Base-by-base conservation (phyloP, 768 basidiomycete species). In the Boletus reticuloceps region DNA sequence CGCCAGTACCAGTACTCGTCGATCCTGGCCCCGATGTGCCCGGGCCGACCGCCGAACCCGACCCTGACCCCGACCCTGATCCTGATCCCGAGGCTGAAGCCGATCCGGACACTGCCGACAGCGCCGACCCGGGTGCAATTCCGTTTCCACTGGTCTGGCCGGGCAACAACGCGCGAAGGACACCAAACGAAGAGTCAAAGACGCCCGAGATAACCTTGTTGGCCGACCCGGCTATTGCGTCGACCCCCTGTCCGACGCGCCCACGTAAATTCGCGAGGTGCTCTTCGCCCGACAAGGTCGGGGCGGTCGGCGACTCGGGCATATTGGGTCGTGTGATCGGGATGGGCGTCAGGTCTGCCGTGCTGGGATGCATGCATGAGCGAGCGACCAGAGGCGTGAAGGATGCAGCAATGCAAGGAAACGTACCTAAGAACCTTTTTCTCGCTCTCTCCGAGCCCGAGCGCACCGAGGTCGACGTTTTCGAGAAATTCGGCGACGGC, bases 401-500 rank as follows among this genome's bases (percentile, higher is more conserved):
- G 38, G 0, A n/a, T 39, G 38, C 16, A n/a, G 14, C 8, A n/a
- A 38, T 39, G 34, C 11, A 36, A 14, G 14, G 12, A 39, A 39
- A 44, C 76, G 25, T 50, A 87, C 87, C 84, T 87, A 62, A 85
- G 69, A 4, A 82, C 77, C 29, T 73, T 76, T 46, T 75, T 77
- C 51, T 83, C 82, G 34, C 79, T 80, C 49, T 86, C 84, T 7
- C 80, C 82, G 7, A 92, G 71, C 1, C 82, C 86, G 19, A 90
- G 74, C 1, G 79, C 82, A 9, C 81, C 86, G 53, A 97, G 76
- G 73, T 98, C 94, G 36, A 98, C 93, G 66, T 94, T 91, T 74
- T 96, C 94, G 49, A 98, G 77, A 69, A 98, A 99, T 67, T 98
- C 95, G 1, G 91, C 91, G 6, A 96, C 94, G 12, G 96, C 96